Conservation (phyloP, 441 rosid genomes). For the Brassica balearica region DNA sequence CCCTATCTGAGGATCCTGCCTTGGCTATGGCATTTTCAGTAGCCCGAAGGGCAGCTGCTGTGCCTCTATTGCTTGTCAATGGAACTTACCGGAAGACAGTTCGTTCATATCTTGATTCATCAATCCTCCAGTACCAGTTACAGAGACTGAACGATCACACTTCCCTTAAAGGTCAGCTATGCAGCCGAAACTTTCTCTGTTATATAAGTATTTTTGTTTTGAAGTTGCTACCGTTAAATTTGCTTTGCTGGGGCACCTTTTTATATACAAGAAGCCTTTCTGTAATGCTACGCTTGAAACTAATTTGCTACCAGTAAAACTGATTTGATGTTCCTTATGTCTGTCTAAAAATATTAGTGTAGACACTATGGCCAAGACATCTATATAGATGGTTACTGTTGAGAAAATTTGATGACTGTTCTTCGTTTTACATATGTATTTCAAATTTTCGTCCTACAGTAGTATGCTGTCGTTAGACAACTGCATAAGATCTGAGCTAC, state of each 20-base stretch:
- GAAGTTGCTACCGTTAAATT: not conserved
- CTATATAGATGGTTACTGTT: constrained; percentile 22
- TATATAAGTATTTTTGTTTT: not conserved
- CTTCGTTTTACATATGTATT: constrained; percentile 6
- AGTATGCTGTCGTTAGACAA: constrained; percentile 4
- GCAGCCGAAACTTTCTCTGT: constrained; percentile 8
- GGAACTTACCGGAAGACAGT: constrained; percentile 96
- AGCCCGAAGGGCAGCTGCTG: constrained; percentile 96
- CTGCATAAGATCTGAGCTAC: constrained; percentile 16
- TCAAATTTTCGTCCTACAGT: constrained; percentile 4
- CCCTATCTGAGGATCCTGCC: constrained; percentile 98
- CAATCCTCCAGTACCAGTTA: constrained; percentile 91
- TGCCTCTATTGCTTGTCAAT: constrained; percentile 93
- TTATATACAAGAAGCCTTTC: not conserved
- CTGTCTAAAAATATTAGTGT: constrained; percentile 12
- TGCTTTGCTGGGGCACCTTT: constrained; percentile 17
- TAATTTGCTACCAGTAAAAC: constrained; percentile 25
- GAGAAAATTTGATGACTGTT: constrained; percentile 24
- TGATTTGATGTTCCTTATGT: constrained; percentile 22
- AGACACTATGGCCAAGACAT: constrained; percentile 20
- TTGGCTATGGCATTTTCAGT: constrained; percentile 99
- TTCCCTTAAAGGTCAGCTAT: constrained; percentile 82
- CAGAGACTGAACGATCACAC: constrained; percentile 81
- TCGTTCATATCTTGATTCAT: constrained; percentile 93
- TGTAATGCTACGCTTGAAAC: constrained; percentile 29